Evolutionary conservation across 2,329 filamentous ascomycete species (phyloP).

Genomic region (Trichoderma pleuroti): DNA sequence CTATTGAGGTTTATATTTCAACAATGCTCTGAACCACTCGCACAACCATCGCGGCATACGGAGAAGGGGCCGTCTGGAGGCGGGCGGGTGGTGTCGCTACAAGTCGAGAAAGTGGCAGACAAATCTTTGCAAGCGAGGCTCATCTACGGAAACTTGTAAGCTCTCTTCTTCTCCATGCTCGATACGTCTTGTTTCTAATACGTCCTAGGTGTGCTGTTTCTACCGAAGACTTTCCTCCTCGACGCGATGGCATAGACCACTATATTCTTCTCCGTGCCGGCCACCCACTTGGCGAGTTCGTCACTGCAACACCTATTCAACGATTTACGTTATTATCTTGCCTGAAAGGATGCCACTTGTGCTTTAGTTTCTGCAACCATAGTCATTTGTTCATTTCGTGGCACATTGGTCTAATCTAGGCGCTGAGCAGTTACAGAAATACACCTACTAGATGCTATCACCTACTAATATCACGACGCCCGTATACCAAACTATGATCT

Average conservation of each 20-base stretch:
- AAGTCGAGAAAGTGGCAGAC: slow-evolving; percentile 46
- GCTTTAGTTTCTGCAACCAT: too few relatives aligned
- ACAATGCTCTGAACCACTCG: slow-evolving; percentile 22
- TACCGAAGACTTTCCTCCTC: slow-evolving; percentile 72
- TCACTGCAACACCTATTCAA: slow-evolving; percentile 71
- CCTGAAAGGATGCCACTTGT: too few relatives aligned
- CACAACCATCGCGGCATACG: slow-evolving; percentile 22
- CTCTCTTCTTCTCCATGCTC: slow-evolving; percentile 1
- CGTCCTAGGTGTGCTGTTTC: slow-evolving; percentile 69
- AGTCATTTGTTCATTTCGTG: too few relatives aligned
- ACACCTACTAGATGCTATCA: accelerated
- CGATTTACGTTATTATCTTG: slow-evolving; percentile 38
- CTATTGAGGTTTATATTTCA: slow-evolving; percentile 20
- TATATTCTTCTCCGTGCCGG: slow-evolving; percentile 66
- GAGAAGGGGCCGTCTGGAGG: slow-evolving; percentile 32
- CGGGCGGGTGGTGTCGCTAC: slow-evolving; percentile 37
- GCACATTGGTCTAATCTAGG: too few relatives aligned
- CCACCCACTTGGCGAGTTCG: slow-evolving; percentile 50
- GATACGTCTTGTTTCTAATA: not conserved
- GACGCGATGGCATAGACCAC: slow-evolving; percentile 66
- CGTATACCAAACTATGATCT: not conserved
- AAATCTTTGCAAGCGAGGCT: slow-evolving; percentile 56
- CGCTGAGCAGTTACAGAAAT: not conserved
- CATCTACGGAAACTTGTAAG: slow-evolving; percentile 65
- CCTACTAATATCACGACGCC: not conserved